Base-by-base conservation (phyloP, 2,329 filamentous ascomycete species). In the Penicillium italicum region DNA sequence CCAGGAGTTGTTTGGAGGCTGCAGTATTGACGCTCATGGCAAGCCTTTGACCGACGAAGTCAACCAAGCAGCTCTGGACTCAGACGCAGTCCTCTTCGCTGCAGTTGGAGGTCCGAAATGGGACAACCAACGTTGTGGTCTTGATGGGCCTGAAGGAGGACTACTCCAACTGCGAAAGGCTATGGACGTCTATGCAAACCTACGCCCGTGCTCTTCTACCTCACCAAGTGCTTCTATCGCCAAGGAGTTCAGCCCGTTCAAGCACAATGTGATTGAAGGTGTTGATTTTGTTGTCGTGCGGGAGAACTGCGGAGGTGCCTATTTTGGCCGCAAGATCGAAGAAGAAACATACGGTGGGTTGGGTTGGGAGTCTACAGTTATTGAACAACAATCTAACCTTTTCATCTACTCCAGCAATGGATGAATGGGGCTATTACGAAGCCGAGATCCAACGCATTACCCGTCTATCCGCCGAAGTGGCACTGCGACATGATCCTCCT, bases 51-150 rank as follows among this genome's bases (percentile, higher is more conserved):
- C 90, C 33, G 85, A 91, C 62, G 82, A 86, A 66, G 89, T 91
- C 58, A 88, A 96, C 66, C 78, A 80, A 8, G 90, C 90, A 22
- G 90, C 90, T 61, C 89, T 93, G 70, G 77, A 81, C 36, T 90
- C 91, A 55, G 88, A 95, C 72, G 92, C 91, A 8, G 87, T 96
- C 44, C 85, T 96, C 48, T 87, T 97, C 57, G 91, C 90, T 55
- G 89, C 91, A 64, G 93, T 96, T 63, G 91, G 92, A 58, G 92
- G 92, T 1, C 91, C 92, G 16, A 84, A 96, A 88, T 96, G 91
- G 91, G 91, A 91, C 62, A 91, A 89, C 46, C 62, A 64, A 18
- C 68, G 72, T 11, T 62, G 62, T 26, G 89, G 89, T 60, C 77
- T 85, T 45, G 87, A 96, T 58, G 89, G 91, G 16, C 91, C 91